These are phyloP conservation scores for Trichoderma aggressivum DNA, from an alignment of 2,329 filamentous ascomycete genomes.

Conservation along the genomic window DNA sequence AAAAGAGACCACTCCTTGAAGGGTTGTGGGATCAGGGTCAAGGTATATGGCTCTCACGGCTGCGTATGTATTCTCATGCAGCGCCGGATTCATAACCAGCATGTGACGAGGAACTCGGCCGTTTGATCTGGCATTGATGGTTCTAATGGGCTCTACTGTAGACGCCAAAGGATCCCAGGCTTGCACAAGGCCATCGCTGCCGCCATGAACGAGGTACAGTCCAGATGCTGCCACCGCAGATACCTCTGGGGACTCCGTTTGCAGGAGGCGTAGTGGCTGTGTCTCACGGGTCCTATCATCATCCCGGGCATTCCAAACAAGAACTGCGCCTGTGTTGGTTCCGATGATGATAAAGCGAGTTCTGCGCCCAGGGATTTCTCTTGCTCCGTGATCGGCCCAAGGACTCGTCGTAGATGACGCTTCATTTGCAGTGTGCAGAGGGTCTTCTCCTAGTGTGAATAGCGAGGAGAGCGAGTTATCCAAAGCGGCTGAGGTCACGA, in stretches of 20 bases:
- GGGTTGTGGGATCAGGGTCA: constrained; percentile 79
- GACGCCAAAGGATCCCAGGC: constrained; percentile 96
- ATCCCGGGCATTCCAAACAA: constrained; percentile 82
- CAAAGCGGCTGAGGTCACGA: constrained; percentile 67
- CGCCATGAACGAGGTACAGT: constrained; percentile 86
- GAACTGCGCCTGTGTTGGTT: constrained; percentile 70
- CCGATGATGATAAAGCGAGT: constrained; percentile 78
- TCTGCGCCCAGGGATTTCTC: constrained; percentile 78
- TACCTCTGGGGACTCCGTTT: constrained; percentile 86
- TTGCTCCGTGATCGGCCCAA: constrained; percentile 36
- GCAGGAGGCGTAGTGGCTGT: constrained; percentile 72
- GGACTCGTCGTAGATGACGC: constrained; percentile 45
- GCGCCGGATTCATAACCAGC: constrained; percentile 50
- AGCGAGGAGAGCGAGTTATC: constrained; percentile 73
- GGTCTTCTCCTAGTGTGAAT: constrained; percentile 74
- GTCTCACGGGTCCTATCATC: constrained; percentile 46
- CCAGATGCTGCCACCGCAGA: constrained; percentile 79
- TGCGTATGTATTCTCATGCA: constrained; percentile 70
- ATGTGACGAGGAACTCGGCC: constrained; percentile 75
- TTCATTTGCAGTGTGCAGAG: constrained; percentile 48
- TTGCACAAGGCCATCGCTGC: constrained; percentile 91
- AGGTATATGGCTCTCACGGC: constrained; percentile 80
- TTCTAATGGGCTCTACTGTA: constrained; percentile 71
- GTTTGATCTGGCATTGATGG: constrained; percentile 80
- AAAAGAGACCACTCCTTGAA: constrained; percentile 83